Evolutionary conservation across 306 rosid species (phyloP).

Genomic region (Leucaena leucocephala): DNA sequence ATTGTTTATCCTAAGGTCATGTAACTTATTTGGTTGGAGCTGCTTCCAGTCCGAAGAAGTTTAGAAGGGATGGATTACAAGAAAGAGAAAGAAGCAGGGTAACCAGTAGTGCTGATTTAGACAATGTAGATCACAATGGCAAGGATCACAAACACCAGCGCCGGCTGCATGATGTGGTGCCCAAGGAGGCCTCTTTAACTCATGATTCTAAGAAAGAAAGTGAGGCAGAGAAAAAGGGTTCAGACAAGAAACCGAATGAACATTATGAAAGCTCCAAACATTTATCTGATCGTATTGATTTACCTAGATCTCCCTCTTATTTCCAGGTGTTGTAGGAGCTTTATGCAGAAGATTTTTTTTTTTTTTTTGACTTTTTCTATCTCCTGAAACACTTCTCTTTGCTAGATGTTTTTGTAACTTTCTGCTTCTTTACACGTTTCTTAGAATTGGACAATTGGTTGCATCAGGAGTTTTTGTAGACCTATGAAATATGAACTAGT

Average conservation of each 20-base stretch:
- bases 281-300: slow-evolving; percentile 51
- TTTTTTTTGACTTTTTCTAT: background rate
- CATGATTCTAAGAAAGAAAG: slow-evolving; percentile 50
- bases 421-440: background rate
- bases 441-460: slow-evolving; percentile 10
- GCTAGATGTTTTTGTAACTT: background rate
- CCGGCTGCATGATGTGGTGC: slow-evolving; percentile 43
- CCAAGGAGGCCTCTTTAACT: slow-evolving; percentile 39
- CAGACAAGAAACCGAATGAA: slow-evolving; percentile 45
- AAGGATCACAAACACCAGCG: slow-evolving; percentile 50
- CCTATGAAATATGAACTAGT: background rate
- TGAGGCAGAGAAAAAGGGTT: slow-evolving; percentile 44
- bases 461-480: slow-evolving; percentile 2
- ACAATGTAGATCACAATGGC: slow-evolving; percentile 45
- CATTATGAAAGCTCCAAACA: slow-evolving; percentile 47
- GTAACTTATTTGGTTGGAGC: slow-evolving; percentile 29
- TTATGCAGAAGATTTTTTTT: background rate
- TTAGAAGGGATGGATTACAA: slow-evolving; percentile 69
- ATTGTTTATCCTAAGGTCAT: slow-evolving; percentile 24
- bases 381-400: background rate
- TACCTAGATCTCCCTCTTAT: slow-evolving; percentile 58
- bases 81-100: slow-evolving; percentile 55
- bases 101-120: slow-evolving; percentile 35
- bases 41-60: slow-evolving; percentile 69
- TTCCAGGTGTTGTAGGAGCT: slow-evolving; percentile 56